These are phyloP conservation scores for Petunia secreta DNA, from an alignment of 257 asterid species.

Conservation along the genomic window DNA sequence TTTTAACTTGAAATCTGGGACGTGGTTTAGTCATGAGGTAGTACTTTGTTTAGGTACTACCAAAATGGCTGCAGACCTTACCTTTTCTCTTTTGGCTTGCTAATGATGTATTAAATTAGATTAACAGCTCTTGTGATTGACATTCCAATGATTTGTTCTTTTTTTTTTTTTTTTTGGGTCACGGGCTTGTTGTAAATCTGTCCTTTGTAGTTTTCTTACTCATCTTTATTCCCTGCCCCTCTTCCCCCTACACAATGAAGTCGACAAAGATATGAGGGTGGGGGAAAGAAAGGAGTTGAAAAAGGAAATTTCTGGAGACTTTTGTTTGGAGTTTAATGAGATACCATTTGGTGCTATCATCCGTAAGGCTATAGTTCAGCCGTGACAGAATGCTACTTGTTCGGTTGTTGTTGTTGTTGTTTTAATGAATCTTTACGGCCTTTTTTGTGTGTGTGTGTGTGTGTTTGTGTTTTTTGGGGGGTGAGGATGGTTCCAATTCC, in stretches of 20 bases:
- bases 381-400: background rate
- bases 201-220: background rate
- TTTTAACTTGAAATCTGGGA: conserved; percentile 23
- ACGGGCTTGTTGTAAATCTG: background rate
- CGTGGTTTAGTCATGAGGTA: conserved; percentile 36
- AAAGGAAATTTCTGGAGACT: background rate
- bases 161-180: background rate
- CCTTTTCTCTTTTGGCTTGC: background rate
- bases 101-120: background rate
- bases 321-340: background rate
- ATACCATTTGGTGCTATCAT: background rate
- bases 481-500: background rate
- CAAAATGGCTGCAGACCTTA: conserved; percentile 16
- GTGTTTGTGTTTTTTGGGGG: background rate
- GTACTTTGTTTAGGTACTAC: conserved; percentile 31
- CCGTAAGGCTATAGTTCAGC: background rate
- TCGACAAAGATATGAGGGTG: conserved; percentile 3
- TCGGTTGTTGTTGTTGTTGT: background rate
- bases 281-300: background rate
- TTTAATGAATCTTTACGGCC: background rate
- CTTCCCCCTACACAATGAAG: background rate
- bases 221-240: background rate
- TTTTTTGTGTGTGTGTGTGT: background rate
- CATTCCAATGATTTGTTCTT: background rate
- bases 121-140: background rate